A percentile compares a stretch with the other conserved stretches of the same genome.
These are phyloP conservation scores for Calonectria pteridis DNA, from an alignment of 2,329 filamentous ascomycete species.

Conservation along the genomic window DNA sequence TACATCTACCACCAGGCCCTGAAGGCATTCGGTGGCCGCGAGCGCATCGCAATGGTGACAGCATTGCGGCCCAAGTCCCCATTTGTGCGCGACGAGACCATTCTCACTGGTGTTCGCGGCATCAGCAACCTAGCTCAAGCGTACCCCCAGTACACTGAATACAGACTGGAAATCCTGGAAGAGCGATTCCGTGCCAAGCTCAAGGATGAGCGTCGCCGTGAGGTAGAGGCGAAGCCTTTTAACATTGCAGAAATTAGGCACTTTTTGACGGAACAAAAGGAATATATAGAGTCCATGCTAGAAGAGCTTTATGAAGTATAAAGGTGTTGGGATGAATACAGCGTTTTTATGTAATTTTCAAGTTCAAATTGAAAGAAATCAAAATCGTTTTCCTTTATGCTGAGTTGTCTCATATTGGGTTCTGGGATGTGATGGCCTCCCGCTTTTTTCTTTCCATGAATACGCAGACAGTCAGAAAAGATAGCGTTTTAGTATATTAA, in stretches of 20 bases:
- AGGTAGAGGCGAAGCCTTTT: background rate
- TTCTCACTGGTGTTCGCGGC: slow-evolving; percentile 69
- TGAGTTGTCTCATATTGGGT: too few relatives aligned
- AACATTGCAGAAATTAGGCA: background rate
- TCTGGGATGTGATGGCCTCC: too few relatives aligned
- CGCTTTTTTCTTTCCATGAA: too few relatives aligned
- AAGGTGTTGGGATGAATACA: background rate
- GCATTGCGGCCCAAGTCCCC: slow-evolving; percentile 66
- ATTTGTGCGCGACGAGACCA: slow-evolving; percentile 67
- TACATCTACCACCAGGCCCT: slow-evolving; percentile 75
- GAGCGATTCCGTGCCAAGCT: slow-evolving; percentile 46
- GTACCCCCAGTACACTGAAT: slow-evolving; percentile 72
- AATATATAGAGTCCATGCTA: background rate
- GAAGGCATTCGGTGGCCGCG: slow-evolving; percentile 34
- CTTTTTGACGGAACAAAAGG: background rate
- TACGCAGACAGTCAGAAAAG: too few relatives aligned
- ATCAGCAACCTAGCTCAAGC: slow-evolving; percentile 69
- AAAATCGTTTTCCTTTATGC: too few relatives aligned
- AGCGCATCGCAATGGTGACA: slow-evolving; percentile 74
- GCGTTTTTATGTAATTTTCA: background rate
- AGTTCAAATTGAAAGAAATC: background rate
- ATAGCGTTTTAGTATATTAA: too few relatives aligned
- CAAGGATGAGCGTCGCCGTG: background rate
- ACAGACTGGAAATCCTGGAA: slow-evolving; percentile 67
- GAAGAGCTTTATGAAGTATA: background rate